Evolutionary conservation across 164 flowering plant species (phyloP).

Genomic region (Echeveria elegans): DNA sequence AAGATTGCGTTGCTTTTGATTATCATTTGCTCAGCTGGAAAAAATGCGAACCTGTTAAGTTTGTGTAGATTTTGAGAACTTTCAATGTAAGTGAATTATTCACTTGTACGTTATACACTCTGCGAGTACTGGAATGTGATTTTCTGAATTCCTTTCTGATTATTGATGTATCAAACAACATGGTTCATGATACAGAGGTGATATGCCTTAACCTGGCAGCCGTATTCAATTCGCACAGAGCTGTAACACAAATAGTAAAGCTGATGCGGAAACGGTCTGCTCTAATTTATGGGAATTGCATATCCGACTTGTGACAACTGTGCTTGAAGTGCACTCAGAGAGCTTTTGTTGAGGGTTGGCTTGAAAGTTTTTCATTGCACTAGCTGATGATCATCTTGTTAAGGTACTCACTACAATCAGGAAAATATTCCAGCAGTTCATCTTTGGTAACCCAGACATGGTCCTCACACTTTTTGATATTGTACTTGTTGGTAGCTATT

Average conservation of each 20-base stretch:
- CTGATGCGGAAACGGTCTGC: neutral
- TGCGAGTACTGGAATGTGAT: neutral
- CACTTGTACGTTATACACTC: neutral
- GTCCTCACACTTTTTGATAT: slow-evolving; percentile 63
- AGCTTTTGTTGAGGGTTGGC: neutral
- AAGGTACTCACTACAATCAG: slow-evolving; percentile 66
- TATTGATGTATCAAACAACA: neutral
- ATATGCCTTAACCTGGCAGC: neutral
- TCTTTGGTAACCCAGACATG: slow-evolving; percentile 93
- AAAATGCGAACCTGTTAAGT: neutral
- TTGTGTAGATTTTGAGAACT: slow-evolving; percentile 3
- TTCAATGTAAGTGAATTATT: neutral
- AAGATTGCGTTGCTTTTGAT: slow-evolving; percentile 4
- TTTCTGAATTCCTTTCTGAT: neutral
- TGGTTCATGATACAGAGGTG: neutral
- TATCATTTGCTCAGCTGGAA: neutral
- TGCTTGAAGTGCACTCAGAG: neutral
- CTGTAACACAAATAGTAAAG: neutral
- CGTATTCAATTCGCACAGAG: neutral
- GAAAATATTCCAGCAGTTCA: slow-evolving; percentile 76
- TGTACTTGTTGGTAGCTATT: slow-evolving; percentile 53
- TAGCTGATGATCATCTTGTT: slow-evolving; percentile 84
- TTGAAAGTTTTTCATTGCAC: neutral
- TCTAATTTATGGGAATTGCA: too few species aligned
- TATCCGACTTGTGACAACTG: neutral